Base-by-base conservation (phyloP, 2,329 filamentous ascomycete species). In the Lanzia echinophila region DNA sequence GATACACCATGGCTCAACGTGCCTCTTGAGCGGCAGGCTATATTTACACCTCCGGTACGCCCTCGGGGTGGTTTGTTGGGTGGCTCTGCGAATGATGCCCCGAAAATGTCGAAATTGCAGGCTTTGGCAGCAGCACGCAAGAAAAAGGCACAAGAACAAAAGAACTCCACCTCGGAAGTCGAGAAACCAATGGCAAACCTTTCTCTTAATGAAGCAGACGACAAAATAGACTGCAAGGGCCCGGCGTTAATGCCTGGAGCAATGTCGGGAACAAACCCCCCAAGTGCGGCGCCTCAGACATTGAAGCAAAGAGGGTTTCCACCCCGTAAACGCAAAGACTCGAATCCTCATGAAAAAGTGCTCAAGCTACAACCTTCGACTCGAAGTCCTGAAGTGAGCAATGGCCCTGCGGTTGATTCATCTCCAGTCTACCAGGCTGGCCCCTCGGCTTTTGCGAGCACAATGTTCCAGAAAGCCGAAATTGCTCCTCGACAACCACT, bases 101-200 rank as follows among this genome's bases (percentile, higher is more conserved):
- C 81, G 3, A 94, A 91, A 65, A 78, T 88, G 70, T 95, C 92
- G 5, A 99, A 99, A 65, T 75, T 99, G 44, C 92, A 95, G 63
- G 90, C 90, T 46, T 75, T 99, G 41, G 91, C 92, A 49, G 90
- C 90, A 33, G 87, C 88, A 51, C 80, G 90, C 28, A 91, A 90
- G 68, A 91, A 88, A 71, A 95, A 90, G 69, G 84, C 83, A 13
- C 84, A 83, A 31, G 83, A 86, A 38, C 83, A 80, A 62, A 73
- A 69, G 43, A 52, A 41, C 46, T 53, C 31, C 19, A 50, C 36
- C 20, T 55, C 54, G 3, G 62, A 57, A 8, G 56, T 65, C 3
- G 63, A 65, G 46, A 62, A 62, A 41, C 59, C 65, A 6, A 60
- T 67, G 62, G 60, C 60, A 2, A 57, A 56, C 28, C 57, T 65